Evolutionary conservation across 352 stramenopile species (phyloP).

Genomic region (Phytophthora capsici): DNA sequence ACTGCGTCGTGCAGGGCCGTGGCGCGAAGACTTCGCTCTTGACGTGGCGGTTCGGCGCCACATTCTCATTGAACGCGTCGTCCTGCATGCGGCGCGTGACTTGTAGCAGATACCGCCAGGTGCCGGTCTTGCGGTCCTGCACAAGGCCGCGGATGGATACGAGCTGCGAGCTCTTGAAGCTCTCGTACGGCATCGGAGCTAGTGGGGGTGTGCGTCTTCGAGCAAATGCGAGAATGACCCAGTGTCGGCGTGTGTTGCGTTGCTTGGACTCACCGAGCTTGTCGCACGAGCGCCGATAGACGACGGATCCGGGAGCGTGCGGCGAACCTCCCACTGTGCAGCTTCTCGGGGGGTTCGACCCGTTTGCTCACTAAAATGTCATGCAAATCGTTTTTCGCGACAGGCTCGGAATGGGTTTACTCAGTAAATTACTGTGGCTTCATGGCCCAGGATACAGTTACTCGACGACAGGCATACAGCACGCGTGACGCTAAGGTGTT

Average conservation of each 20-base stretch:
- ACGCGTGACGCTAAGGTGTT: background rate
- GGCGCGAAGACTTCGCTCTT: constrained; percentile 21
- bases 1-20: constrained; percentile 50
- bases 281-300: constrained; percentile 24
- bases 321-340: constrained; percentile 32
- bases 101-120: constrained; percentile 75
- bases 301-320: constrained; percentile 28
- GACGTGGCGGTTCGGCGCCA: background rate
- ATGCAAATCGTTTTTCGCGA: constrained; percentile 15
- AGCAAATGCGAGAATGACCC: constrained; percentile 36
- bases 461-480: constrained; percentile 19
- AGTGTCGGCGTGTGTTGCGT: background rate
- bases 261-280: constrained; percentile 1
- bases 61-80: constrained; percentile 10
- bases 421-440: too few species aligned
- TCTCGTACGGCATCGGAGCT: constrained; percentile 73
- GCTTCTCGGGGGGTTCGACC: constrained; percentile 7
- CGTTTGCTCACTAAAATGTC: constrained; percentile 15
- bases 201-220: background rate
- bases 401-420: background rate
- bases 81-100: constrained; percentile 58
- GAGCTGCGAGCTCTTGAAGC: constrained; percentile 71
- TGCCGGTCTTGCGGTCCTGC: constrained; percentile 65
- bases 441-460: constrained; percentile 3
- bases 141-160: constrained; percentile 76